Evolutionary conservation across 192 early-diverging fungal species (phyloP).

Genomic region (Phycomyces blakesleeanus): DNA sequence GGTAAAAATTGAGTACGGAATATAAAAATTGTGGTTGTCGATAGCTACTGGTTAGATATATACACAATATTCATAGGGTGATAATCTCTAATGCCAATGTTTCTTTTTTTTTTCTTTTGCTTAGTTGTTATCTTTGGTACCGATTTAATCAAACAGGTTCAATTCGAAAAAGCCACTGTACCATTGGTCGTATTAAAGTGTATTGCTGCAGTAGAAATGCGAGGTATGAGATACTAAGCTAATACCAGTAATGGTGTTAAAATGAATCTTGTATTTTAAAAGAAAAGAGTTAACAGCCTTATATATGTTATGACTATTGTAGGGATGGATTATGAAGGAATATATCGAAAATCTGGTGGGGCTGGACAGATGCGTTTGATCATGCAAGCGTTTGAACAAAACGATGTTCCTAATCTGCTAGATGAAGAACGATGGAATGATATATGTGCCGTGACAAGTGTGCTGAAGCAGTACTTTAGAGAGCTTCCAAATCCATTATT

Average conservation of each 20-base stretch:
- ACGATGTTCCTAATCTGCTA: slow-evolving; percentile 42
- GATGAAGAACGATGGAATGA: slow-evolving; percentile 56
- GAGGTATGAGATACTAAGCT: slow-evolving; percentile 25
- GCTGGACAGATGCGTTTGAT: slow-evolving; percentile 62
- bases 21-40: too few relatives aligned
- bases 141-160: slow-evolving; percentile 54
- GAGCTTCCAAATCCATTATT: slow-evolving; percentile 70
- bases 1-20: not conserved
- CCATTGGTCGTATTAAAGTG: slow-evolving; percentile 69
- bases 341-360: slow-evolving; percentile 77
- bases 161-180: slow-evolving; percentile 49
- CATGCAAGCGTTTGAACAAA: slow-evolving; percentile 55
- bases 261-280: too few relatives aligned
- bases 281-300: too few relatives aligned
- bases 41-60: too few relatives aligned
- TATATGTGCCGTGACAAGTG: slow-evolving; percentile 68
- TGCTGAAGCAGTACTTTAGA: slow-evolving; percentile 77
- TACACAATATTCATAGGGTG: too few relatives aligned
- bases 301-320: too few relatives aligned
- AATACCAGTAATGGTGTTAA: too few relatives aligned
- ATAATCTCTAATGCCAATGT: not conserved
- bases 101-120: too few relatives aligned
- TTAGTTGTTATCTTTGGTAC: slow-evolving; percentile 64
- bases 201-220: slow-evolving; percentile 62
- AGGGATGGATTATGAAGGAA: slow-evolving; percentile 65